Conservation (phyloP, 2,329 filamentous ascomycete species). For the Talaromyces islandicus region DNA sequence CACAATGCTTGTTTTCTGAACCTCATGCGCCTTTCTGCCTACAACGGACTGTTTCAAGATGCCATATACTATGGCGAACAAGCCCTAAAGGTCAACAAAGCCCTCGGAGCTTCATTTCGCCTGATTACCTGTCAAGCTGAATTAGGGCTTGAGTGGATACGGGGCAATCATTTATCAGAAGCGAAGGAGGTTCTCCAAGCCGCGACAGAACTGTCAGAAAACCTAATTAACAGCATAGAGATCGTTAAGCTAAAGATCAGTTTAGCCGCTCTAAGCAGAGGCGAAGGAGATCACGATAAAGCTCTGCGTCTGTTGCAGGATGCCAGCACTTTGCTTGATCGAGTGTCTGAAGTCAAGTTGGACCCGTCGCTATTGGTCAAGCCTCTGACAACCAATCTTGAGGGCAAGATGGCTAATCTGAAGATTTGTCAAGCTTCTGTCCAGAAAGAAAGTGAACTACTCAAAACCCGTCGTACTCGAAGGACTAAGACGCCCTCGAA, state of each 20-base stretch:
- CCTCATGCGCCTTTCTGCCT: slow-evolving; percentile 70
- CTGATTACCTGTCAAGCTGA: slow-evolving; percentile 42
- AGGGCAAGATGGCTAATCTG: slow-evolving; percentile 39
- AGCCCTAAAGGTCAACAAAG: slow-evolving; percentile 68
- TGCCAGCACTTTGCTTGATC: slow-evolving; percentile 40
- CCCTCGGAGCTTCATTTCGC: slow-evolving; percentile 57
- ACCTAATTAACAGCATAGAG: slow-evolving; percentile 45
- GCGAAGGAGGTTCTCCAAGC: slow-evolving; percentile 53
- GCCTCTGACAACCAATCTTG: slow-evolving; percentile 28
- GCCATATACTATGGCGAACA: slow-evolving; percentile 84
- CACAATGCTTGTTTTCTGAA: slow-evolving; percentile 67
- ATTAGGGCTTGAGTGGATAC: slow-evolving; percentile 43
- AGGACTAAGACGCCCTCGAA: slow-evolving; percentile 20
- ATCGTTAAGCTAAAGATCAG: slow-evolving; percentile 44
- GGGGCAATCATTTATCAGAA: slow-evolving; percentile 45
- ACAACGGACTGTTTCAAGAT: slow-evolving; percentile 82
- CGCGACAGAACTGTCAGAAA: slow-evolving; percentile 50
- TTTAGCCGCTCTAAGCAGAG: slow-evolving; percentile 42
- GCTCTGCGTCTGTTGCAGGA: slow-evolving; percentile 46
- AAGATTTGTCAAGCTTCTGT: slow-evolving; percentile 21
- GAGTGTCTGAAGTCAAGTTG: slow-evolving; percentile 30
- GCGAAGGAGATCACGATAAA: slow-evolving; percentile 41
- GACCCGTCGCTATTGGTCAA: slow-evolving; percentile 20
- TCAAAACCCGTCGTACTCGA: slow-evolving; percentile 24
- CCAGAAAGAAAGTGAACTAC: slow-evolving; percentile 3